Base-by-base conservation (phyloP, 148 eudicot genomes). In the Limonium bicolor region DNA sequence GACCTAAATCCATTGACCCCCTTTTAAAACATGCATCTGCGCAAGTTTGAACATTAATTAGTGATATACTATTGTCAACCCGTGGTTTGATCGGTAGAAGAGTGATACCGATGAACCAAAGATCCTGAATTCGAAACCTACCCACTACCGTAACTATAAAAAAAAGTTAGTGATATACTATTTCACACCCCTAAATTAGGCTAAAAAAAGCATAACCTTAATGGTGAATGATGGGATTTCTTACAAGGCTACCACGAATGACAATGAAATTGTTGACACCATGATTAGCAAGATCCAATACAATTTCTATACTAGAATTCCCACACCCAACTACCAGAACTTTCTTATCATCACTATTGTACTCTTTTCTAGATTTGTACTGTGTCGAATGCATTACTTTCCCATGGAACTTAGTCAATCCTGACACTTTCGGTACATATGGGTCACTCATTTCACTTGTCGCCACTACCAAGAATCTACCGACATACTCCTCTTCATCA, bases 261-360 rank as follows among this genome's bases (percentile, higher is more conserved):
- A 72, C 73, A 20, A 68, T 61, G 1, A 62, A 73, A 4, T 70
- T 46, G 25, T 64, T 46, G 2, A 62, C 78, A 5, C 71, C 74
- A 40, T 27, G 49, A 6, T 49, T 39, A 4, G 59, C 46, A 9
- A 72, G 47, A 53, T 72, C 74, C 15, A 48, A 51, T 16, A 44
- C 32, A 32, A 68, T 73, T 52, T 72, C 78, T 73, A 72, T 72
- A 7, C 78, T 70, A 0, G 73, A 72, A 20, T 72, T 72, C 12
- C 78, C 73, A 35, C 61, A 60, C 0, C 68, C 78, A 28, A 72
- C 70, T 8, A 72, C 73, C 32, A 72, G 42, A 2, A 72, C 78
- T n/a, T n/a, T n/a, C n/a, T n/a, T n/a, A 12, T 48, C 22, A 10
- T 64, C 41, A 6, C 20, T 36, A 0, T 35, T 25, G 33, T 39